Percentiles rank a stretch among this genome's conserved stretches.
phyloP scores from a whole-genome alignment of 306 rosid genomes.

The Alnus glutinosa region DNA sequence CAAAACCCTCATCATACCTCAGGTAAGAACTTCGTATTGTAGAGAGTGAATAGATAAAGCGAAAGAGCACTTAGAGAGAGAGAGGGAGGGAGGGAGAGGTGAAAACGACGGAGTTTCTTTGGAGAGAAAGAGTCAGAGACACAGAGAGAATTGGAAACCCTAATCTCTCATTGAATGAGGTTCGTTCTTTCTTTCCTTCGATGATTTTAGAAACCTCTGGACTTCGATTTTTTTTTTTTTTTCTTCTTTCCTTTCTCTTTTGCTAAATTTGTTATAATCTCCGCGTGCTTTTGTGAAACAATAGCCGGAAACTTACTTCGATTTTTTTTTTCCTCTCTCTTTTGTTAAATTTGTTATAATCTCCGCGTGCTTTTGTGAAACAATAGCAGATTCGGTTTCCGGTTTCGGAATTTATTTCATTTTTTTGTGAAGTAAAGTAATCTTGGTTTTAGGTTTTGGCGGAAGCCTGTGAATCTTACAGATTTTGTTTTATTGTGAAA shows the following conservation, averaged over 20 bases:
- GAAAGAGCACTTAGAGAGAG: neutral
- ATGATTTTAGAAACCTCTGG: neutral
- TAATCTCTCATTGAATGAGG: constrained; percentile 13
- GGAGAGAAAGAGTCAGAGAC: neutral
- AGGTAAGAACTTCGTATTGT: neutral
- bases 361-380: neutral
- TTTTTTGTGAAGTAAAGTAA: neutral
- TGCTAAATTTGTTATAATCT: neutral
- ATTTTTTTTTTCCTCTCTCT: neutral
- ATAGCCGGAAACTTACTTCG: neutral
- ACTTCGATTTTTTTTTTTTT: neutral
- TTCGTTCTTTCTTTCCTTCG: neutral
- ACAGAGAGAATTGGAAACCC: constrained; percentile 2
- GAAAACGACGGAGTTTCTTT: neutral
- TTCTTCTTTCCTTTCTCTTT: no score
- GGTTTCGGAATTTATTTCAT: neutral
- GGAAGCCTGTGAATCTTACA: no score
- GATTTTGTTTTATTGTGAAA: neutral
- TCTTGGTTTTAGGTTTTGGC: neutral
- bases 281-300: neutral
- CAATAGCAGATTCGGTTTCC: neutral
- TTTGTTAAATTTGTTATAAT: neutral
- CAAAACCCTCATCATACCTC: neutral
- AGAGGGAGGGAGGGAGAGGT: neutral
- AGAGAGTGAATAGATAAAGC: neutral